Base-by-base conservation (phyloP, 225 moss, liverwort and hornwort species). In the Lunularia cruciata region DNA sequence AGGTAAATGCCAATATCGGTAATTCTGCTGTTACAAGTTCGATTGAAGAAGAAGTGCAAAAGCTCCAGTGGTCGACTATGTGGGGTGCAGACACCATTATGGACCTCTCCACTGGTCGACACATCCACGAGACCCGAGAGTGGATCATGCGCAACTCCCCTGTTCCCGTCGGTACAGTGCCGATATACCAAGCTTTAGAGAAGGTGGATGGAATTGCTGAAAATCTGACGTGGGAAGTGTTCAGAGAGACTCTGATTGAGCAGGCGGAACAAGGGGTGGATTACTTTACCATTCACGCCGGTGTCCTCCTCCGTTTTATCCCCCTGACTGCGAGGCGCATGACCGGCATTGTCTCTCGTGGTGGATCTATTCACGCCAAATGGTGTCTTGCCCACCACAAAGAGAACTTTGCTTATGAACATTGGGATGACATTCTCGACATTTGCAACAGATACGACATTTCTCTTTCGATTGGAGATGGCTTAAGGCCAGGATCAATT, bases 261-360 rank as follows among this genome's bases (percentile, higher is more conserved):
- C 95, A 95, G 72, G 95, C 95, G 34, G 90, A 95, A 69, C 92
- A 95, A 82, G 95, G 95, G n/a, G 92, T 95, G 23, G 95, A 95
- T 63, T 95, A 95, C 72, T 92, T 95, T 75, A 95, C 95, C 40
- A 95, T 95, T 61, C 95, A 95, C 49, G 95, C 92, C 3, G 90
- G 95, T 9, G 92, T 95, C 23, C 47, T 95, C 65, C 78, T 95
- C 38, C 77, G 95, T 10, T 95, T 92, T 75, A 95, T 95, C 47
- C 92, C 92, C 47, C 79, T 95, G 73, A 95, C 92, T 0, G 95
- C 92, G 16, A 76, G 74, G 63, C 90, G 95, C 3, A 92, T 90
- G 90, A 95, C 92, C 0, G 90, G 95, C 47, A 95, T 95, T 32
- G 95, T 95, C 47, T 92, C 95, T 32, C 78, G 95, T 10, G 95